These are phyloP conservation scores for Sporisorium reilianum DNA, from an alignment of 1,284 basidiomycete genomes.

Conservation along the genomic window DNA sequence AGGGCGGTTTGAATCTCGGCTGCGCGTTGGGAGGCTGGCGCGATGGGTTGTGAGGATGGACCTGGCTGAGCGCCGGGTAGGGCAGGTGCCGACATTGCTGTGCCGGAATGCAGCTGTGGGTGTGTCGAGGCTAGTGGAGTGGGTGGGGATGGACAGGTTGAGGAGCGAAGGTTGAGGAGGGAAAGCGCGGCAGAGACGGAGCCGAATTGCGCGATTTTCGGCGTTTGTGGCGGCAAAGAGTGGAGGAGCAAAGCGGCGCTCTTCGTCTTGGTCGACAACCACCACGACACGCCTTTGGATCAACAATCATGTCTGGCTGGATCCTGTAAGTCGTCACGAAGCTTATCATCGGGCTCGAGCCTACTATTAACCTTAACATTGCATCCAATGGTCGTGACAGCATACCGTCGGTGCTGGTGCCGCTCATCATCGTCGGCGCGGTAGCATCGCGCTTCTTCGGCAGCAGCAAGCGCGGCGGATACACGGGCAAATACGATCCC, in stretches of 20 bases:
- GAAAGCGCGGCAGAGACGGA: conserved; percentile 3
- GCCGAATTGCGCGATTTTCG: conserved; percentile 37
- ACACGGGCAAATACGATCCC: conserved; percentile 59
- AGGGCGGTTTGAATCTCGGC: conserved; percentile 41
- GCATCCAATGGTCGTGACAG: conserved; percentile 14
- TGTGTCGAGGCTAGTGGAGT: background rate
- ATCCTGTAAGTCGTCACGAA: conserved; percentile 28
- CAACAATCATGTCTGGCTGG: conserved; percentile 38
- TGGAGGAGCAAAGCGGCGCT: conserved; percentile 13
- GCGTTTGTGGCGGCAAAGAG: background rate
- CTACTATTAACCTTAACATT: background rate
- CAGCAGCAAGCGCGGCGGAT: conserved; percentile 22
- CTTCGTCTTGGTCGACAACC: background rate
- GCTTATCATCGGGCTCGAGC: background rate
- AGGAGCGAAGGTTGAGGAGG: background rate
- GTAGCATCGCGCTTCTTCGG: conserved; percentile 45
- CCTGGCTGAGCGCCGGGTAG: conserved; percentile 20
- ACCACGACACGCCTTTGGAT: background rate
- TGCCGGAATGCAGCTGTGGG: background rate
- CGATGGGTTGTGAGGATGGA: conserved; percentile 4
- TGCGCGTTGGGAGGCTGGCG: conserved; percentile 27
- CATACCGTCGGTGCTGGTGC: conserved; percentile 51
- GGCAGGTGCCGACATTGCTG: conserved; percentile 22
- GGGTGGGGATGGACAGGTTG: background rate
- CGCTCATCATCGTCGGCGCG: conserved; percentile 50